Evolutionary conservation across 441 rosid genomes (phyloP), one percentile per base, ranked within the genome.

Genomic region (Jatropha podagrica): DNA sequence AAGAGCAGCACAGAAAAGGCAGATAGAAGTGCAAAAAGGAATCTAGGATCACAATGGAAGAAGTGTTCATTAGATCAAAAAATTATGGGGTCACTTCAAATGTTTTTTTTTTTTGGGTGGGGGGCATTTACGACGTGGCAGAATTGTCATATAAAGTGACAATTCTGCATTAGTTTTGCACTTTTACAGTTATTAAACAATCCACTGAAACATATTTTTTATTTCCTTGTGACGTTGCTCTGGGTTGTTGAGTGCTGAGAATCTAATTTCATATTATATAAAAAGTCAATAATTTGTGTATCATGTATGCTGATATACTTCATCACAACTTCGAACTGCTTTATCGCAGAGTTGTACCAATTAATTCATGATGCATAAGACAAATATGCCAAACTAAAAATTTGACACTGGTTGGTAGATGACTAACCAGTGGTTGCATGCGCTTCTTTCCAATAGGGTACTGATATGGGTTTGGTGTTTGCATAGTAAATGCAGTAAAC

Each of bases 401-500:
- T 0, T 18, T 0, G 2, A 11, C 17, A 11, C 17, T 46, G 27
- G 11, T 72, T 44, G 75, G 27, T 44, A 42, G 61, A 65, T 60
- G 76, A 89, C 97, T 81, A 51, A 91, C 98, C 97, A 95, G 70
- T 69, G 98, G 98, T 84, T 95, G 98, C 98, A 95, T 95, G 40
- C 97, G 86, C 79, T 91, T 95, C 85, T 95, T 95, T 59, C 98
- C 98, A 75, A 95, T 95, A 44, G 98, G 98, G 77, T 95, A 95
- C 82, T 86, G 97, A 80, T 95, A 95, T 0, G 95, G 98, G 67
- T 88, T 95, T 72, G 92, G 94, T 52, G 96, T 95, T 80, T 92
- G 93, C 97, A 95, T 92, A 7, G 97, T 91, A 83, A 95, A 95
- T 67, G 97, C 98, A 76, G 97, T 90, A 81, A 95, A 95, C 98